Evolutionary conservation across 2,329 filamentous ascomycete genomes (phyloP), one percentile per base, ranked within the genome.

Genomic region (Amylocarpus encephaloides): DNA sequence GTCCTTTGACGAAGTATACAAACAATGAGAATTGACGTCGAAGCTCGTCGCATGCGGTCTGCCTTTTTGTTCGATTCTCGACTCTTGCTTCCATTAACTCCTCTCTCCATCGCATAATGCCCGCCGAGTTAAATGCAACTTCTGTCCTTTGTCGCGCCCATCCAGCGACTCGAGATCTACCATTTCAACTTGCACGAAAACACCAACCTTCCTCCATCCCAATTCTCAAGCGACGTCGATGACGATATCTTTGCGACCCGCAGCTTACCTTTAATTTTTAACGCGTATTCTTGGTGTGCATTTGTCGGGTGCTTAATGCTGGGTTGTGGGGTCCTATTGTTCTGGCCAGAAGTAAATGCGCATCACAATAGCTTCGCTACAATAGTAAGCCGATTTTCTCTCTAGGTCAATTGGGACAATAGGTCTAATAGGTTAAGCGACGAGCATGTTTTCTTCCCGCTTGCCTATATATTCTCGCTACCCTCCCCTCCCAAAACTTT

Each of bases 71-170:
- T 16, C 16, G 10, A 11, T 16, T 3, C 16, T 11, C 13, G 38
- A n/a, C 11, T n/a, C 13, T 11, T 16, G 16, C n/a, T 40, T 19
- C 38, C 38, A 19, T 16, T 11, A 15, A 18, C 13, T 18, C 5
- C 38, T 40, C 5, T 18, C 10, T 18, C 16, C 16, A 18, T 40
- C 38, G 38, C 38, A 40, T 40, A 40, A 40, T 40, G 38, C 13
- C 38, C 11, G n/a, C n/a, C 18, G 16, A 40, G 18, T 5, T 59
- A 57, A 56, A 60, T 60, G 56, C 54, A 54, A 29, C 54, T 49
- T 49, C 48, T 44, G 34, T 33, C 46, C 45, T 52, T 52, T 53
- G 52, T 49, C 52, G 38, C 38, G 18, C 52, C 51, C 47, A 49
- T 55, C 50, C 48, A 30, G 47, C 47, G 46, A 49, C 41, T 59